Base-by-base conservation (phyloP, 2,329 filamentous ascomycete genomes). In the Triangularia verruculosa region DNA sequence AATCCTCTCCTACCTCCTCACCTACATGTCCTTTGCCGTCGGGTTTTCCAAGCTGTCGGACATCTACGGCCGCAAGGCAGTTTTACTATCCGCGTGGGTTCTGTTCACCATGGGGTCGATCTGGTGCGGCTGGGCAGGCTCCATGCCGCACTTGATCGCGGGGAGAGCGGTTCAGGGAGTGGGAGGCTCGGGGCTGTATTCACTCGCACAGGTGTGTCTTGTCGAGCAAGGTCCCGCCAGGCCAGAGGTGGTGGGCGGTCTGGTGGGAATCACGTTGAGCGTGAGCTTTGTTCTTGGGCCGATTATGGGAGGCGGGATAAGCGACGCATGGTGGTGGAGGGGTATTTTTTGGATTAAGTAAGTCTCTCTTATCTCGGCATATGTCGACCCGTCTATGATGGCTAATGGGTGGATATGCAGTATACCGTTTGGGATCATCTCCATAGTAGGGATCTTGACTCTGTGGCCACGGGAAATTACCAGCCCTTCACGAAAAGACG, bases 301-400 rank as follows among this genome's bases (percentile, higher is more conserved):
- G 1, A 72, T 88, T 2, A 73, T 88, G 3, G 86, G 85, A 4
- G 86, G 85, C 1, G 75, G 80, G 2, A 82, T 88, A 22, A 80
- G 83, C 0, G 77, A 82, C n/a, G 22, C 2, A 3, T 78, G 79
- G 17, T 78, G 77, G 52, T 88, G 86, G 86, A 78, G 82, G 58
- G 86, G 84, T 77, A 78, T 88, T 43, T 88, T 88, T 72, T 83
- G 83, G 72, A 82, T 87, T 72, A 88, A 88, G 84, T 86, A 74
- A 54, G 80, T 68, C 20, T n/a, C 59, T 25, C 6, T 17, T 6
- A 0, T 32, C 43, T n/a, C 8, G n/a, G n/a, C n/a, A n/a, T n/a
- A n/a, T n/a, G n/a, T n/a, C n/a, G n/a, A n/a, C n/a, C n/a, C n/a
- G n/a, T n/a, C n/a, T 11, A 13, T 22, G 0, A 27, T 27, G 13